Evolutionary conservation across 176 grass and related monocot genomes (phyloP), one percentile per base, ranked within the genome.

Genomic region (Bonia amplexicaulis): DNA sequence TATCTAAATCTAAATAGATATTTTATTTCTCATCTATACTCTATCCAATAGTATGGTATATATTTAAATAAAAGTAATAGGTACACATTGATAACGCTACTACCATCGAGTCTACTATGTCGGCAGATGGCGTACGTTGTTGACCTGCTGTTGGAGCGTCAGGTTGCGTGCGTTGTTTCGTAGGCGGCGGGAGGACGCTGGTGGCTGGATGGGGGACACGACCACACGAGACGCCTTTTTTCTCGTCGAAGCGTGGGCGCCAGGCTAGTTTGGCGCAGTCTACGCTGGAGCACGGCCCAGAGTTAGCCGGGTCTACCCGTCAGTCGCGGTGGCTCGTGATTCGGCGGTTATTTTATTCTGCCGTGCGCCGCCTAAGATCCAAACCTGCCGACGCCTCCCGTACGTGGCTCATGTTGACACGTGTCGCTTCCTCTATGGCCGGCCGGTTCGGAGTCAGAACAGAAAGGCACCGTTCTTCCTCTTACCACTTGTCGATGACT

Each of bases 381-480:
- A 59, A 82, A 90, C 79, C 73, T 79, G 73, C 79, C 88, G 66
- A 73, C 84, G 73, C 22, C 57, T 57, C 57, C 62, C 35, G 57
- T 7, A 3, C 53, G 25, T 1, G 86, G 70, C 27, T 12, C 62
- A 5, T 3, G 40, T 1, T 2, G 22, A 20, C 57, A 73, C 84
- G 58, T 82, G 84, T 16, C 58, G 11, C 2, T 0, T 66, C 12
- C 22, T 12, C 10, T 9, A 2, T 78, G 88, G 79, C 27, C 26
- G 84, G 88, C 26, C 79, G 84, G 73, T 73, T 39, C 8, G 51
- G 64, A 37, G 58, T 60, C 64, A 2, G n/a, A 19, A 29, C 70
- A 23, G 31, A 45, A 89, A 85, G 16, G 12, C 9, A 13, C 15
- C 6, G 2, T 8, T 48, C 10, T 37, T 47, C 54, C 12, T 9